Percentiles rank a stretch among this genome's conserved stretches.
These are phyloP conservation scores for Rhizopus arrhizus DNA, from an alignment of 371 early-diverging fungal genomes.

Conservation along the genomic window DNA sequence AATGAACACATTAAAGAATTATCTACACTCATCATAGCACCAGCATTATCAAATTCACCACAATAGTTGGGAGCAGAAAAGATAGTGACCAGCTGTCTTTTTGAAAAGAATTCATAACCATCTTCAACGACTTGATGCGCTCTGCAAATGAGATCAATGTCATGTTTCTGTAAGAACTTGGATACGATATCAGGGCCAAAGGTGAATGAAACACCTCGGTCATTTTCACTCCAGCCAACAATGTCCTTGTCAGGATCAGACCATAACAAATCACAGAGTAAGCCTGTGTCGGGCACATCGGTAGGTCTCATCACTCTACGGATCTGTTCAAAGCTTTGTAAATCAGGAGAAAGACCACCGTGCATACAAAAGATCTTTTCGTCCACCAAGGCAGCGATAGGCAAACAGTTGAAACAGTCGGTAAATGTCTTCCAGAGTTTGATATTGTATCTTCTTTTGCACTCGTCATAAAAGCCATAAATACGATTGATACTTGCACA, in stretches of 20 bases:
- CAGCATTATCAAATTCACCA: slow-evolving; percentile 97
- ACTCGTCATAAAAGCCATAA: slow-evolving; percentile 99
- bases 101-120: slow-evolving; percentile 98
- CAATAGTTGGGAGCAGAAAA: slow-evolving; percentile 99
- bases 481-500: slow-evolving; percentile 91
- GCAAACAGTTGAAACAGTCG: slow-evolving; percentile 96
- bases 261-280: slow-evolving; percentile 88
- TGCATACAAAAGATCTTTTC: slow-evolving; percentile 98
- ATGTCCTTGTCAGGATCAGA: slow-evolving; percentile 79
- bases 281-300: slow-evolving; percentile 93
- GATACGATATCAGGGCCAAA: slow-evolving; percentile 90
- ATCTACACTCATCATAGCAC: slow-evolving; percentile 95
- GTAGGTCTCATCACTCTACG: slow-evolving; percentile 87
- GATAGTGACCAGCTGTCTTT: slow-evolving; percentile 91
- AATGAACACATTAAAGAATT: slow-evolving; percentile 92
- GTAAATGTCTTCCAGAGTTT: slow-evolving; percentile 98
- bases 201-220: slow-evolving; percentile 94
- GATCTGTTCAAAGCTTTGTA: slow-evolving; percentile 91
- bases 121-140: slow-evolving; percentile 99
- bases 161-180: slow-evolving; percentile 86
- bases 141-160: slow-evolving; percentile 92
- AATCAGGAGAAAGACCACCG: slow-evolving; percentile 94
- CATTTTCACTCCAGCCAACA: slow-evolving; percentile 96
- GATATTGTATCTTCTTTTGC: slow-evolving; percentile 89
- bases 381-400: slow-evolving; percentile 94